Conservation (phyloP, 192 early-diverging fungal species). For the Coemansia sp. region DNA sequence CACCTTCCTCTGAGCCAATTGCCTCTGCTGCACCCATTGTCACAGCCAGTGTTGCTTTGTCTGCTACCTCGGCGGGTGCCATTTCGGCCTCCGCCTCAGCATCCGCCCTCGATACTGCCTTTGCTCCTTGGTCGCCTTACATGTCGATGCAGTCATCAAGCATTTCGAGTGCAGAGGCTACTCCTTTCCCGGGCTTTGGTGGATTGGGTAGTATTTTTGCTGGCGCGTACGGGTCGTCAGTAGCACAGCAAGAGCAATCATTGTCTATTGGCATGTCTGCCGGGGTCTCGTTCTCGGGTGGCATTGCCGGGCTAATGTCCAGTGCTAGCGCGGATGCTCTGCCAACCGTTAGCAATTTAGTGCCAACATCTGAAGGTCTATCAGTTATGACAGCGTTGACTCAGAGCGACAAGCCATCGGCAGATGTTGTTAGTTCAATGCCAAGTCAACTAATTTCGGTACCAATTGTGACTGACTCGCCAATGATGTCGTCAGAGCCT, state of each 20-base stretch:
- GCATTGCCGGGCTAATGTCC: background rate
- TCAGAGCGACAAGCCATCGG: background rate
- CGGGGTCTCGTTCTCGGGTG: background rate
- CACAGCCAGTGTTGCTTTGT: background rate
- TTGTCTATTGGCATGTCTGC: background rate
- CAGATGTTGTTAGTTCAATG: background rate
- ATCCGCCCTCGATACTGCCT: background rate
- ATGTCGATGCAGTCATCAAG: background rate
- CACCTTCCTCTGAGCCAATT: background rate
- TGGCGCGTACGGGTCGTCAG: conserved; percentile 12
- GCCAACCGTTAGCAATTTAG: background rate
- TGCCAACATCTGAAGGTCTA: background rate
- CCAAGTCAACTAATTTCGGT: background rate
- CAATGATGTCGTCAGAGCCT: background rate
- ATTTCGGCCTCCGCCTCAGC: background rate
- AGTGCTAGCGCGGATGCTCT: background rate
- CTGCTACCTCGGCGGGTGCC: background rate
- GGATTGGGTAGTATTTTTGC: background rate
- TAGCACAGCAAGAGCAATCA: conserved; percentile 17
- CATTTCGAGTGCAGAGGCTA: background rate
- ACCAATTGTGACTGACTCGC: background rate
- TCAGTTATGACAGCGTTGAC: background rate
- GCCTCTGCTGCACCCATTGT: background rate
- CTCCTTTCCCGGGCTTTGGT: background rate
- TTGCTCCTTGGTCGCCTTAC: conserved; percentile 9